phyloP scores from a whole-genome alignment of 768 basidiomycete species.

The Glaciozyma martinii region DNA sequence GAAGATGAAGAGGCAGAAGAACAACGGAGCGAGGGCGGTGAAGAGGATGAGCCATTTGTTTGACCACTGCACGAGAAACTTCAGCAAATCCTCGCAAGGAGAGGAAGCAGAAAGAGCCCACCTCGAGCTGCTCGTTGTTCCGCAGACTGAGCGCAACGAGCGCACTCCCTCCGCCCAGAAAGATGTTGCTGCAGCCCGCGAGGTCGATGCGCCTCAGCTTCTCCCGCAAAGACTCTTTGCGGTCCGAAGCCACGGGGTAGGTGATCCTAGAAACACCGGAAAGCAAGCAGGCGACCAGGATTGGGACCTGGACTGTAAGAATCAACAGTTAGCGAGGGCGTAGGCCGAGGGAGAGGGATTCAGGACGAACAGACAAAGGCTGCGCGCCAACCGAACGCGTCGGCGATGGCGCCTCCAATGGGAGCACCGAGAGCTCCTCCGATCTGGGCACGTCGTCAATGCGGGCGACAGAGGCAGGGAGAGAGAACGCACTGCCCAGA shows the following conservation, averaged over 20 bases:
- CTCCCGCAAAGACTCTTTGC: constrained; percentile 1
- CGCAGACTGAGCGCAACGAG: constrained; percentile 38
- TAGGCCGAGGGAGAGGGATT: too few species aligned
- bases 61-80: too few species aligned
- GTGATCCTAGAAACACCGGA: constrained; percentile 68
- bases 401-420: constrained; percentile 35
- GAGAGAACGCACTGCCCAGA: too few species aligned
- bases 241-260: constrained; percentile 51
- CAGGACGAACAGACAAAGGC: constrained; percentile 54
- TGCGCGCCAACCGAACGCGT: constrained; percentile 51
- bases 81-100: too few species aligned
- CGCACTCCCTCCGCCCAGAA: constrained; percentile 53
- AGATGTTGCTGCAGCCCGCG: constrained; percentile 49
- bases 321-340: too few species aligned
- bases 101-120: background rate
- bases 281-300: constrained; percentile 60
- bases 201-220: constrained; percentile 59
- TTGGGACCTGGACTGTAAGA: constrained; percentile 60
- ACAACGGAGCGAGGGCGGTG: constrained; percentile 51
- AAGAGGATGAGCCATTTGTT: constrained; percentile 60
- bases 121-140: constrained; percentile 43
- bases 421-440: constrained; percentile 46
- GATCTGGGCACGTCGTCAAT: too few species aligned
- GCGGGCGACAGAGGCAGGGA: too few species aligned
- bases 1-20: constrained; percentile 54